These are phyloP conservation scores for Lactarius psammicola DNA, from an alignment of 768 basidiomycete species.

Conservation along the genomic window DNA sequence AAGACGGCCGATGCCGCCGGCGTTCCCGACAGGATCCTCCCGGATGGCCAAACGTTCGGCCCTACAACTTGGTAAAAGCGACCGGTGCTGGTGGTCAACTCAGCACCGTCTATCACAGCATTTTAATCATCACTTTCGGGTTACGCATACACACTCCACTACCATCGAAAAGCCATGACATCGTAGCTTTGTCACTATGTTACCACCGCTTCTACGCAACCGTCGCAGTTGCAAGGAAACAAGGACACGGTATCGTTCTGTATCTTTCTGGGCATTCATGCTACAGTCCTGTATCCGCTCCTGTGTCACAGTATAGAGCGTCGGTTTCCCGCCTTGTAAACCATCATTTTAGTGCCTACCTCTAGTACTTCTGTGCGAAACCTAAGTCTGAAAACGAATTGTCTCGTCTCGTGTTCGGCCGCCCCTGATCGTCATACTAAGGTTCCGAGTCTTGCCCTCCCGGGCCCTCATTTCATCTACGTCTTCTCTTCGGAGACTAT, in stretches of 20 bases:
- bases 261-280: not conserved
- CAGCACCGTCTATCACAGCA: not conserved
- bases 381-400: not conserved
- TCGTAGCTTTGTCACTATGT: not conserved
- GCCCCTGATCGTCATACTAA: not conserved
- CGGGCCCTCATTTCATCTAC: too few species aligned
- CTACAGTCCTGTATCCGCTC: not conserved
- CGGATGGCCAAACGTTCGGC: not conserved
- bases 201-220: not conserved
- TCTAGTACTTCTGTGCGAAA: not conserved
- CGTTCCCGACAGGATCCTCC: not conserved
- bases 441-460: too few species aligned
- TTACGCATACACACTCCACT: not conserved
- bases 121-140: not conserved
- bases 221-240: not conserved
- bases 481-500: too few species aligned
- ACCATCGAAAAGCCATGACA: not conserved
- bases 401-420: not conserved
- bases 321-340: not conserved
- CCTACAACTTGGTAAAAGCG: not conserved
- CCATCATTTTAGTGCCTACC: not conserved
- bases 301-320: not conserved
- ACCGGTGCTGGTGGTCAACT: not conserved
- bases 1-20: not conserved
- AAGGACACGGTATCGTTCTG: not conserved